Evolutionary conservation across 768 basidiomycete species (phyloP).

Genomic region (Hebeloma cylindrosporum): DNA sequence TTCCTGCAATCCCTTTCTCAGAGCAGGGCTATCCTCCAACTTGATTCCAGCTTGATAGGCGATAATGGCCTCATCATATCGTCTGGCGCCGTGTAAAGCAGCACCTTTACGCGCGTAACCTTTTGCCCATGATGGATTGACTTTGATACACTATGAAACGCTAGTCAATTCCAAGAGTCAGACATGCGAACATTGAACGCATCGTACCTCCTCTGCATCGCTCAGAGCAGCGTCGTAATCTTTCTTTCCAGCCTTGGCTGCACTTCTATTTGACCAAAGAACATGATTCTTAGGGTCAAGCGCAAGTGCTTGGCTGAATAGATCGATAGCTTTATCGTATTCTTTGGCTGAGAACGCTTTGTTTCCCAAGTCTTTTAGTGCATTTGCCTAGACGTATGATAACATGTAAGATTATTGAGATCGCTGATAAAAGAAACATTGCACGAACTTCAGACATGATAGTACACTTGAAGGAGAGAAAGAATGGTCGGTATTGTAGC

Average conservation of each 20-base stretch:
- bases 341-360: conserved; percentile 94
- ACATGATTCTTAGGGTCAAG: conserved; percentile 86
- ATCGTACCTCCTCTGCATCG: conserved; percentile 85
- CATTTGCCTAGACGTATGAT: conserved; percentile 36
- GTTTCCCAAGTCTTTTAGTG: conserved; percentile 91
- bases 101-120: conserved; percentile 92
- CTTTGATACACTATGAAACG: conserved; percentile 62
- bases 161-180: conserved; percentile 8
- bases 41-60: conserved; percentile 83
- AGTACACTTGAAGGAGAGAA: conserved; percentile 8
- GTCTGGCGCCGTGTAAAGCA: conserved; percentile 79
- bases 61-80: conserved; percentile 80
- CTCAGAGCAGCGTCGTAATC: conserved; percentile 73
- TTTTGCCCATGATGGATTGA: conserved; percentile 84
- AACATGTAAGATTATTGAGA: conserved; percentile 5
- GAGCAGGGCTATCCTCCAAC: conserved; percentile 77
- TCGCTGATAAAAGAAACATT: not conserved
- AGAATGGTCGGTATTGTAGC: conserved; percentile 11
- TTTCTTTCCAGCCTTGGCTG: conserved; percentile 84
- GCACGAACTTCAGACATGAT: conserved; percentile 43
- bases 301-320: conserved; percentile 80
- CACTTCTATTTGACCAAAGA: conserved; percentile 90
- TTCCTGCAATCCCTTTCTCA: conserved; percentile 86
- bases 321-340: conserved; percentile 83
- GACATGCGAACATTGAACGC: conserved; percentile 5